phyloP scores from a whole-genome alignment of 768 basidiomycete genomes.

The Chalciporus chontae region DNA sequence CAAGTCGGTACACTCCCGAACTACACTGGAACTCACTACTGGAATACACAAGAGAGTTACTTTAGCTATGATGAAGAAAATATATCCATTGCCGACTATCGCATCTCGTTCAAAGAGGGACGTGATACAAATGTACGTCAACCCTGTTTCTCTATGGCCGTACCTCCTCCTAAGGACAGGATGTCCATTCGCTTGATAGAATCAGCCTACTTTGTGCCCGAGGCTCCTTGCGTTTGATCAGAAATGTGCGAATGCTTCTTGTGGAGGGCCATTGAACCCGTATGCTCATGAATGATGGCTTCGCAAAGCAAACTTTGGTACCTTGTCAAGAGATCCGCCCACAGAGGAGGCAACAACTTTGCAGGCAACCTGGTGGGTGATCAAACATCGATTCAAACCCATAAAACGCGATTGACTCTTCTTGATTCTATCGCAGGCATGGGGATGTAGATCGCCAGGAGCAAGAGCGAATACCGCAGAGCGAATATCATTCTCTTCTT shows the following conservation, averaged over 20 bases:
- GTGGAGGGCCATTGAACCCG: background rate
- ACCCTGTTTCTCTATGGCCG: background rate
- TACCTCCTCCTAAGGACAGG: background rate
- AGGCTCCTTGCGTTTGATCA: constrained; percentile 64
- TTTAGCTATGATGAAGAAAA: constrained; percentile 47
- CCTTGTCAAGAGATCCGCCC: constrained; percentile 42
- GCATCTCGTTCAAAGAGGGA: constrained; percentile 67
- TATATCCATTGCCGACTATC: constrained; percentile 44
- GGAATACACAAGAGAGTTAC: constrained; percentile 78
- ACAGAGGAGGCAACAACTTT: constrained; percentile 24
- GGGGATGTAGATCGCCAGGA: constrained; percentile 47
- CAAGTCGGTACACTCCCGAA: constrained; percentile 70
- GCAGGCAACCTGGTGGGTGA: constrained; percentile 20
- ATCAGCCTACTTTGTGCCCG: constrained; percentile 50
- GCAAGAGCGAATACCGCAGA: constrained; percentile 50
- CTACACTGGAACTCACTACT: constrained; percentile 72
- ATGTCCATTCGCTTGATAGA: constrained; percentile 8
- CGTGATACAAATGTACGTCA: constrained; percentile 44
- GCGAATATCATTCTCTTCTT: constrained; percentile 50
- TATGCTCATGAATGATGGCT: constrained; percentile 6
- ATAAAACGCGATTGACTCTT: background rate
- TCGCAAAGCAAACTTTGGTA: constrained; percentile 61
- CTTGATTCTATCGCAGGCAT: constrained; percentile 36
- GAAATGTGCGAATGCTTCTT: constrained; percentile 43
- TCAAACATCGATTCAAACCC: no score